Base-by-base conservation (phyloP, 192 early-diverging fungal species). In the Backusella macrospora region DNA sequence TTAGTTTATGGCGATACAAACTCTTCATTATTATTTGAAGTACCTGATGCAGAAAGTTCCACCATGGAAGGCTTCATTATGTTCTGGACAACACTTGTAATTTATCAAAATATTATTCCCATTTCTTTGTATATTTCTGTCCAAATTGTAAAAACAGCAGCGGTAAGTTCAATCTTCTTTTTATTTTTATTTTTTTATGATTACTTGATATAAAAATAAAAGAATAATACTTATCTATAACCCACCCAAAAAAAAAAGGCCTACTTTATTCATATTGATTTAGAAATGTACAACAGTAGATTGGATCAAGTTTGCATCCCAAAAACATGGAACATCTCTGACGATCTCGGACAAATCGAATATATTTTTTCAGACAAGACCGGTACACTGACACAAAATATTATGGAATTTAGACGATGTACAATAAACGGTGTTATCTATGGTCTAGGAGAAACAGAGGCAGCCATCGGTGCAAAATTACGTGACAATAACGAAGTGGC, bases 101-200 rank as follows among this genome's bases (percentile, higher is more conserved):
- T 95, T 40, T 96, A 93, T 81, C 97, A 99, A 84, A 98, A 96
- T 71, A 91, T 99, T 23, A 93, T 99, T 10, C 97, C 97, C 0
- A 96, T 99, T 73, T 96, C 96, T 45, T 84, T 98, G 52, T 96
- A 96, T 74, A 90, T 98, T 59, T 94, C 92, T 21, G 88, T 98
- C 23, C 96, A 98, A 81, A 84, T 96, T 21, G 95, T 96, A 67
- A 72, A 69, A 62, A 49, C 80, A 63, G 78, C 74, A 76, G 63
- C 44, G 14, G 59, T 73, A 74, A 73, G 63, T 62, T 13, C 3
- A 48, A 46, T 29, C 1, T 65, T 38, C 13, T 64, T 15, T 64
- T 85, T 67, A n/a, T n/a, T n/a, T n/a, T n/a, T n/a, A n/a, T n/a
- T n/a, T n/a, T n/a, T n/a, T n/a, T n/a, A n/a, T n/a, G n/a, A n/a